Base-by-base conservation (phyloP, 441 rosid species). In the Populus tomentosa region DNA sequence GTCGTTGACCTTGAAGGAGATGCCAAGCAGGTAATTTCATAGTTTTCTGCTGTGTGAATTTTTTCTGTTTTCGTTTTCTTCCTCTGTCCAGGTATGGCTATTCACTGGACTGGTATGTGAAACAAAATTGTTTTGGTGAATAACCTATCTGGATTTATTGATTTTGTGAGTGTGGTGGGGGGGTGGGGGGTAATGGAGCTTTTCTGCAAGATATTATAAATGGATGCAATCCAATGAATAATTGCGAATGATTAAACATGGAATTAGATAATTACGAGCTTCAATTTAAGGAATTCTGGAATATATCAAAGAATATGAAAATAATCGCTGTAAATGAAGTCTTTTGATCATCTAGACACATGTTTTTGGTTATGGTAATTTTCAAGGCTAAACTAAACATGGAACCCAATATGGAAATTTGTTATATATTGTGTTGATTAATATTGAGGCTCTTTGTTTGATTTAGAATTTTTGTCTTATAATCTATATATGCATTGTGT, bases 11-110 rank as follows among this genome's bases (percentile, higher is more conserved):
- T 78, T 67, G 84, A 81, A 1, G 92, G 86, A 28, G 87, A 89
- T 67, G 65, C 83, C 38, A 86, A 87, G 63, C 89, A 86, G 92
- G 94, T 90, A 82, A 26, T 8, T 30, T 30, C 59, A 11, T 66
- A 10, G 28, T 28, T 2, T 11, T 23, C 33, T 4, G 32, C 10
- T 4, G 13, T 72, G 14, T 50, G 8, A 18, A 21, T 10, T 56
- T 59, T 61, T n/a, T 5, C 63, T 11, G 36, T 32, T 64, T 38
- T 3, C 13, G 30, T 21, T 30, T 1, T 18, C 46, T 28, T 18
- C 9, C 65, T 61, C 13, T 10, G 28, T 3, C 10, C 21, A 9
- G 24, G 65, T 61, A 10, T 61, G 26, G 23, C 65, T 21, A 61
- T 9, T 61, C 65, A 61, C 10, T 23, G 23, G 28, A 61, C 1